Evolutionary conservation across 75 land plant genomes (phyloP).

Genomic region (Ceratopteris richardii): DNA sequence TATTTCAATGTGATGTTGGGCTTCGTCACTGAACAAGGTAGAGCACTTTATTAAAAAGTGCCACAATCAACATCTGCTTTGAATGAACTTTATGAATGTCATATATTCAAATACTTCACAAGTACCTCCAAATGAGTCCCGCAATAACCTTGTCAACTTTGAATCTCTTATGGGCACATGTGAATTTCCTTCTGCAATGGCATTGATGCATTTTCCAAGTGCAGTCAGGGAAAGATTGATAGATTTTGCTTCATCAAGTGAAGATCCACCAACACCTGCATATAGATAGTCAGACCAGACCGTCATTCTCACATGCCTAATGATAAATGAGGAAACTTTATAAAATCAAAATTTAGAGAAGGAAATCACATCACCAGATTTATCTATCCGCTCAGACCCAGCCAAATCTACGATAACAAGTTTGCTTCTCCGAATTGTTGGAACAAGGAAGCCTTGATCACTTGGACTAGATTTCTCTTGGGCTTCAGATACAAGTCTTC

Average conservation of each 20-base stretch:
- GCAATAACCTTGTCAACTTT: slow-evolving; percentile 69
- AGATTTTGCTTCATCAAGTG: slow-evolving; percentile 73
- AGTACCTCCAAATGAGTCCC: slow-evolving; percentile 85
- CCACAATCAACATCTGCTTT: too few species aligned
- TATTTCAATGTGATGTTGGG: too few species aligned
- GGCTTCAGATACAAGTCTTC: slow-evolving; percentile 49
- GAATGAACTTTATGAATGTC: too few species aligned
- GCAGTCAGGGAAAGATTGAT: slow-evolving; percentile 83
- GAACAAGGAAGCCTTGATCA: slow-evolving; percentile 45
- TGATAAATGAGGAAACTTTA: too few species aligned
- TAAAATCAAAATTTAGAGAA: too few species aligned
- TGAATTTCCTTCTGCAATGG: slow-evolving; percentile 67
- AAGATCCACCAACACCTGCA: slow-evolving; percentile 69
- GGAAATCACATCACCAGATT: slow-evolving; percentile 48
- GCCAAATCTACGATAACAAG: slow-evolving; percentile 87
- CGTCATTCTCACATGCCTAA: background rate
- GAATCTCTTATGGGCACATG: slow-evolving; percentile 78
- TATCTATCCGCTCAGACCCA: slow-evolving; percentile 86
- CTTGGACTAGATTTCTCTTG: slow-evolving; percentile 30
- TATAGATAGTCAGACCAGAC: background rate
- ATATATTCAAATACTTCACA: too few species aligned
- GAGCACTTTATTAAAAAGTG: too few species aligned
- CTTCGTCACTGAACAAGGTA: too few species aligned
- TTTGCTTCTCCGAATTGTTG: slow-evolving; percentile 74
- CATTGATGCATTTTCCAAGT: slow-evolving; percentile 83